Evolutionary conservation across 2,329 filamentous ascomycete genomes (phyloP), one percentile per base, ranked within the genome.

Genomic region (Aspergillus thermomutatus): DNA sequence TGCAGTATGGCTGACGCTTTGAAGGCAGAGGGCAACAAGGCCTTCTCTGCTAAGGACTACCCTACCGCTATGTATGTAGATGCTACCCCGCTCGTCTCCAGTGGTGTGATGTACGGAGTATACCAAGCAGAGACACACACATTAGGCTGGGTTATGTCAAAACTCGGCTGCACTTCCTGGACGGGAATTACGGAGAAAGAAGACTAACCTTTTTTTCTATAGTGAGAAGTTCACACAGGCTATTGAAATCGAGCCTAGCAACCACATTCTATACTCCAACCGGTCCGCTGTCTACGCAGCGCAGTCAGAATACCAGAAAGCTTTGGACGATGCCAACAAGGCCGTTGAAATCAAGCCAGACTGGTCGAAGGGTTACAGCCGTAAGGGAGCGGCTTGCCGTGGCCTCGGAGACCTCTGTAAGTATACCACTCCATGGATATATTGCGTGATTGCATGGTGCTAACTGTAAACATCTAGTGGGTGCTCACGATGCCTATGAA

Each of bases 201-300:
- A 25, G 9, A 34, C 45, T 50, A 10, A 41, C n/a, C 19, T 57
- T 49, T 54, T 26, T 40, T 26, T 57, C 4, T 28, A 46, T 66
- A 97, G 93, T 75, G 88, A 92, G 66, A 94, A 97, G 73, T 99
- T 99, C 78, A 89, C 92, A 56, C 84, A 96, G 77, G 94, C 94
- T 52, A 97, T 99, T 71, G 89, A 86, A 55, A 78, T 96, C 69
- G 90, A 97, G 62, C 88, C 92, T 50, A 79, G 82, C 60, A 99
- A 99, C 77, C 94, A 99, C 77, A 93, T 99, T 65, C 89, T 99
- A 56, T 99, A 93, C 83, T 97, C 92, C 71, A 99, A 99, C 80
- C 88, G 94, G 66, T 97, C 94, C 28, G 94, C 85, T 58, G 83
- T 85, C 49, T 87, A 96, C 71, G 91, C 93, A 47, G 97, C 94